Evolutionary conservation across 257 asterid genomes (phyloP), one percentile per base, ranked within the genome.

Genomic region (Solanum chiquidenum): DNA sequence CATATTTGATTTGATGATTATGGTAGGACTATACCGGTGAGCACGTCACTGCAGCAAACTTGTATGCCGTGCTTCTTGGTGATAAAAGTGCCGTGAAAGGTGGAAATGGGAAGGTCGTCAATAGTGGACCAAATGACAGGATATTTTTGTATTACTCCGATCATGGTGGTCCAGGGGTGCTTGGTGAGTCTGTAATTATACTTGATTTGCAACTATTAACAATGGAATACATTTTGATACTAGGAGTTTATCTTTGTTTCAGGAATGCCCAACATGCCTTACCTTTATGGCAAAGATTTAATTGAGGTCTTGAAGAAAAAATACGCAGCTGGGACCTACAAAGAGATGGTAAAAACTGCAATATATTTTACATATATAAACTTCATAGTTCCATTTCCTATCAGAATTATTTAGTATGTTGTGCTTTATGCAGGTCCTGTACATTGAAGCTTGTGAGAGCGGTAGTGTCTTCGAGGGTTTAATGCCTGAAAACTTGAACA

Each of bases 161-260:
- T 87, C 99, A 97, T 77, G 99, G 99, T 29, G 99, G 98, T 37
- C 95, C 98, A 1, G 99, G 99, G 82, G 97, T 95, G 4, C 98
- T 97, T 5, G 98, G 99, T 96, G 89, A 87, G 95, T 88, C 9
- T 7, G 74, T 12, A 86, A 9, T 21, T 31, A 5, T 14, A n/a
- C 5, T 6, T 37, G 21, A 34, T 4, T 52, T 21, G 2, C 85
- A 80, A 11, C 68, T 44, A 29, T 18, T 29, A 1, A 6, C 20
- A 5, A 13, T 29, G 40, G 3, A 49, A 49, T 18, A 46, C 11
- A 12, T 71, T 27, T 68, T 29, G 75, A 2, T 21, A 60, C 27
- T 60, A 21, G 68, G 68, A 4, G 38, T 62, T 6, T 38, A 42
- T 35, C 49, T 8, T 38, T 83, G 21, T 77, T 76, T 62, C 92